phyloP scores from a whole-genome alignment of 768 basidiomycete species.

The Pleurotus citrinopileatus region DNA sequence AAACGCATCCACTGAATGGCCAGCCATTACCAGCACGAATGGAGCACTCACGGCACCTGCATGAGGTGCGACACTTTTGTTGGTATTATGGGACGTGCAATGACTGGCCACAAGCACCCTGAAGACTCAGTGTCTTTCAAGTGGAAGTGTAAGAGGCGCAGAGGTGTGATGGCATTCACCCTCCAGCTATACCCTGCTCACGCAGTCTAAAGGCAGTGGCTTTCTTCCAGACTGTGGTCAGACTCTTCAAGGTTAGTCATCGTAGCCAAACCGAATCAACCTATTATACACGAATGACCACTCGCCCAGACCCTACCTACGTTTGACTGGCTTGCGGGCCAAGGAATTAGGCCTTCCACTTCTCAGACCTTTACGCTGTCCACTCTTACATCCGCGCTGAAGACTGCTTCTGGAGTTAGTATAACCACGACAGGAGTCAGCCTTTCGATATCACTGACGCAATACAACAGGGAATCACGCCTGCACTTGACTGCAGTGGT shows the following conservation, averaged over 20 bases:
- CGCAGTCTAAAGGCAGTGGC: conserved; percentile 58
- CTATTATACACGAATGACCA: not conserved
- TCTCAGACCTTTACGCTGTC: conserved; percentile 58
- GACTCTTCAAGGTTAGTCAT: conserved; percentile 35
- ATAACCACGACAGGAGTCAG: not conserved
- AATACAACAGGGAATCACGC: conserved; percentile 42
- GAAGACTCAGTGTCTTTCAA: conserved; percentile 54
- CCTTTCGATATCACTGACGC: not conserved
- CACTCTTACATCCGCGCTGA: conserved; percentile 51
- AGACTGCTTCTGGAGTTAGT: conserved; percentile 43
- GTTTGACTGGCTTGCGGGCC: conserved; percentile 64
- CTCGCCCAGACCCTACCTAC: conserved; percentile 59
- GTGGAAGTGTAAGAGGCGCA: conserved; percentile 49
- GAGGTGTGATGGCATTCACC: conserved; percentile 39
- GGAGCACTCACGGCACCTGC: conserved; percentile 66
- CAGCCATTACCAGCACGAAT: conserved; percentile 52
- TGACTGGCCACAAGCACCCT: conserved; percentile 46
- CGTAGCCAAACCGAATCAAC: too few relatives aligned
- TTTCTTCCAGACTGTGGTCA: conserved; percentile 58
- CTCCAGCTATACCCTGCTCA: not conserved
- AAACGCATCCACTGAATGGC: conserved; percentile 10
- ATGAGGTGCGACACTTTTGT: conserved; percentile 30
- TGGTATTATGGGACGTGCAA: not conserved
- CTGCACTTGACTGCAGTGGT: conserved; percentile 42
- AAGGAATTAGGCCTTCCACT: conserved; percentile 70